Base-by-base conservation (phyloP, 2,329 filamentous ascomycete genomes). In the Ramichloridium luteum region DNA sequence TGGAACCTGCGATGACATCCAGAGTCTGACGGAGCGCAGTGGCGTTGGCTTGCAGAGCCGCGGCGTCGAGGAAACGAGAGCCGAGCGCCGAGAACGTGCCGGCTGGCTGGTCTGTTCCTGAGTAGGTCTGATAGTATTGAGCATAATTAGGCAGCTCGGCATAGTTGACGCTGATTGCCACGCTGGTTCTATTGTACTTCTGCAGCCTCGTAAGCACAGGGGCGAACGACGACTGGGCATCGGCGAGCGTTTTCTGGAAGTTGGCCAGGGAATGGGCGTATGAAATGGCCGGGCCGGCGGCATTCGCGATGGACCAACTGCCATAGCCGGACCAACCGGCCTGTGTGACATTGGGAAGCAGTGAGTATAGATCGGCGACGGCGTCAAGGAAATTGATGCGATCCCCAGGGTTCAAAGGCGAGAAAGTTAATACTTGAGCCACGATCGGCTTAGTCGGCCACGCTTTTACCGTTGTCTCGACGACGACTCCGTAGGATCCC, bases 401-500 rank as follows among this genome's bases (percentile, higher is more conserved):
- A 10, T 39, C 13, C 15, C 28, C 13, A 13, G n/a, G 8, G 18
- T 42, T 39, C 16, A 48, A 31, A 4, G 51, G 42, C 4, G 42
- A 41, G 13, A 53, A 46, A 6, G 44, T 41, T 11, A 54, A 29
- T 13, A 43, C 38, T 27, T 50, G 52, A 14, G 40, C 39, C 25
- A 16, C 34, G 11, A 37, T 39, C 3, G 8, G 38, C 8, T 32
- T 35, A 6, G 26, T 39, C 9, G 47, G 41, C 28, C 43, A 41
- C 14, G 35, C 39, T 33, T 47, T 46, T 13, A 43, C 22, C 2
- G 35, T 36, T 3, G 35, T 37, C 6, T 39, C 37, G 11, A 42
- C 26, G 5, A 45, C 49, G 6, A 49, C 36, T 14, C 45, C 48
- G 30, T 48, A 49, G 44, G 70, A 72, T 49, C 64, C 70, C 13